Conservation (phyloP, 192 early-diverging fungal genomes). For the Irineochytrium annulatum region DNA sequence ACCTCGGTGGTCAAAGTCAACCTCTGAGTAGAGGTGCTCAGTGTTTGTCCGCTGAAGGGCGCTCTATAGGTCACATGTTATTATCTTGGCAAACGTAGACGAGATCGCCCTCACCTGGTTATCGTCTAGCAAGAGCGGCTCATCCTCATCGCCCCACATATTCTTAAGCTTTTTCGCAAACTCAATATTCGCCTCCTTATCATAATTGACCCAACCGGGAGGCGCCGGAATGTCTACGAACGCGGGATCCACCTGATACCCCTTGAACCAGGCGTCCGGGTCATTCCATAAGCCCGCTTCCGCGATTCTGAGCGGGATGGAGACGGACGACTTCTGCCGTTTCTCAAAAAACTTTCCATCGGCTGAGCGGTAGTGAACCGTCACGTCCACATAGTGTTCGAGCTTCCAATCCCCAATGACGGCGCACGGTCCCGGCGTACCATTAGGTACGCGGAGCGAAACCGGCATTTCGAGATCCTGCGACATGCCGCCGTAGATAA, state of each 20-base stretch:
- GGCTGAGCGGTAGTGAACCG: background rate
- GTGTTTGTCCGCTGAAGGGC: too few species aligned
- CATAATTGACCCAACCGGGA: background rate
- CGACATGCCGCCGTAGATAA: background rate
- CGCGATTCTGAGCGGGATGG: background rate
- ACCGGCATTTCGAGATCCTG: background rate
- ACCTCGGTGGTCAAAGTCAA: too few species aligned
- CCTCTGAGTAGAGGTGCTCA: too few species aligned
- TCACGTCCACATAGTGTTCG: background rate
- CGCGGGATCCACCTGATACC: background rate
- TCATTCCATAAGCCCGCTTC: background rate
- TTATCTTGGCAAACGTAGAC: too few species aligned
- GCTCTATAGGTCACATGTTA: too few species aligned
- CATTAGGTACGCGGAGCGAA: background rate
- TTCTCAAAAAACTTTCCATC: background rate
- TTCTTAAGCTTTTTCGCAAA: background rate
- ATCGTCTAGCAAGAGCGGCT: too few species aligned
- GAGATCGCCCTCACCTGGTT: too few species aligned
- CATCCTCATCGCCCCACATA: slow-evolving; percentile 3
- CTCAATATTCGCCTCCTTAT: background rate
- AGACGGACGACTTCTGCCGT: background rate
- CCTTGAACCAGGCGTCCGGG: background rate
- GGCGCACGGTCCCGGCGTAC: background rate
- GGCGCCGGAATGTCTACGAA: background rate
- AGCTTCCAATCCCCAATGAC: slow-evolving; percentile 3